Evolutionary conservation across 345 rosid species (phyloP), one percentile per base, ranked within the genome.

Genomic region (Ceriops tagal): DNA sequence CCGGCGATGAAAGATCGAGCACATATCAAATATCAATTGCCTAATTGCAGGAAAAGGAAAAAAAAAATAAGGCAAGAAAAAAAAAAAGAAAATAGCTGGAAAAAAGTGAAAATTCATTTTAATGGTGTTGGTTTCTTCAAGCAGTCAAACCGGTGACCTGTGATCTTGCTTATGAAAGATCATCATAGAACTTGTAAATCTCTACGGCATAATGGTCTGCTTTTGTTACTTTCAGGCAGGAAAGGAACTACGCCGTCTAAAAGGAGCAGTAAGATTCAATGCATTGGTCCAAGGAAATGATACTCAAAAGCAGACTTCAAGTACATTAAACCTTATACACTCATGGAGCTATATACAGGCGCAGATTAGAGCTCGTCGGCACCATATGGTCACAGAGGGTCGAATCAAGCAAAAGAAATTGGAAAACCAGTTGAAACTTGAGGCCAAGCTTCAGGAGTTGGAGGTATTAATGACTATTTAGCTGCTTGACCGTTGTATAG

Each of bases 331-430:
- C 63, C 75, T 71, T 71, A 80, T 87, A 70, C 98, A 90, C 73
- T 75, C 88, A 19, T 93, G 98, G 97, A 85, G 90, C 75, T 80
- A 85, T 47, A 79, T 89, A 61, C 96, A 92, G 71, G 71, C 85
- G 24, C 86, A 89, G 68, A 78, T 89, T 58, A 78, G 81, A 58
- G 91, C 74, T 58, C 79, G 96, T 32, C 80, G 97, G 49, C 72
- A 84, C 51, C 80, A 78, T 66, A 86, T 91, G 98, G 98, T 89
- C 46, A 79, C 86, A 21, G 83, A 89, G 82, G 90, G 89, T 47
- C 78, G 93, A 61, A 78, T 86, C 58, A 78, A 76, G 73, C 93
- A 85, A 59, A 89, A 83, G 83, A 86, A 82, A 66, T 13, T 85
- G 30, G 89, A 89, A 80, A 88, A 84, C 65, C 91, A 87, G 81